A percentile compares a stretch with the other conserved stretches of the same genome.
Evolutionary conservation across 768 basidiomycete genomes (phyloP).

Genomic region (Calocybe gangraenosa): DNA sequence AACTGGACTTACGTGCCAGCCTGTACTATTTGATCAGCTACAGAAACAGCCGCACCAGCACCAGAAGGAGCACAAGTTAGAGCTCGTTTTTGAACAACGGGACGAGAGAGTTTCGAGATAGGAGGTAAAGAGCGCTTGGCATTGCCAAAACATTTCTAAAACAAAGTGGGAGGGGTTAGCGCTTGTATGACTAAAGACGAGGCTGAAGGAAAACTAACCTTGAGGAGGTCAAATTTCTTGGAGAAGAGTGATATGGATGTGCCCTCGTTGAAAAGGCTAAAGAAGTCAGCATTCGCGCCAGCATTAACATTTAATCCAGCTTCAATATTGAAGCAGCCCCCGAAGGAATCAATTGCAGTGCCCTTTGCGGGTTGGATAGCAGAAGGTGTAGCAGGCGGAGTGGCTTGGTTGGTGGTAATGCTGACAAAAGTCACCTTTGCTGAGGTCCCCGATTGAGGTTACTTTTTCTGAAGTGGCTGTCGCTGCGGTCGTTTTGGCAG

Average conservation of each 20-base stretch:
- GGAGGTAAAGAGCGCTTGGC: slow-evolving; percentile 12
- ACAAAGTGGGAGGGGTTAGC: not conserved
- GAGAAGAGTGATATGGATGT: slow-evolving; percentile 24
- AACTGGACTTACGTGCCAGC: slow-evolving; percentile 11
- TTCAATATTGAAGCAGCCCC: slow-evolving; percentile 29
- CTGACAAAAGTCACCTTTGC: too few species aligned
- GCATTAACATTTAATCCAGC: slow-evolving; percentile 27
- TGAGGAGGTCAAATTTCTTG: slow-evolving; percentile 28
- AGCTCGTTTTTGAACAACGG: slow-evolving; percentile 5
- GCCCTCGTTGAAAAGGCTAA: slow-evolving; percentile 24
- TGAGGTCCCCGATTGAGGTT: too few species aligned
- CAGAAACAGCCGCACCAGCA: not conserved
- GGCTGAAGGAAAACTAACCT: too few species aligned
- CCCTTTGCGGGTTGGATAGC: not conserved
- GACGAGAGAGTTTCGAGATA: slow-evolving; percentile 1
- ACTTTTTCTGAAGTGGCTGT: too few species aligned
- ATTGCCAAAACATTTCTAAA: slow-evolving; percentile 22
- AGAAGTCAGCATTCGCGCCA: slow-evolving; percentile 28
- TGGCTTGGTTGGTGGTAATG: not conserved
- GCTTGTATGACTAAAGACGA: too few species aligned
- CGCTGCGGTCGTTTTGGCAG: not conserved
- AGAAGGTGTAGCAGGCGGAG: not conserved
- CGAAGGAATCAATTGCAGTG: slow-evolving; percentile 18
- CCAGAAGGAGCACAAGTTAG: slow-evolving; percentile 11
- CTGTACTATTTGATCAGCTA: slow-evolving; percentile 10